Conservation (phyloP, 208 protist species). For the Trichomonas gallinae region DNA sequence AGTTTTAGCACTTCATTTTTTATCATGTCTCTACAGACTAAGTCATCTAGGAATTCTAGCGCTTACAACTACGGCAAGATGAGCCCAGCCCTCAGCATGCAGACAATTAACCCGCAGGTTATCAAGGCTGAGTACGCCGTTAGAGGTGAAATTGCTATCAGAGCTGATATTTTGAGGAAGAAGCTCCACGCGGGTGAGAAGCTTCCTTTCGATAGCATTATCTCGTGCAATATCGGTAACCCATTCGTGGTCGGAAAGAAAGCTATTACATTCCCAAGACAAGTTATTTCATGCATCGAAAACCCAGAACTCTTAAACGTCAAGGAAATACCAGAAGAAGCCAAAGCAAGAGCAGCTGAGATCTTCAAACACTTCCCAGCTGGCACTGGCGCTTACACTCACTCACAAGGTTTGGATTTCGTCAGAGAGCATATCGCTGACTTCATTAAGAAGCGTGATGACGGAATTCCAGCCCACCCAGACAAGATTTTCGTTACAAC, state of each 20-base stretch:
- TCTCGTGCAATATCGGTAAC: constrained; percentile 93
- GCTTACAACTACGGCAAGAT: not conserved
- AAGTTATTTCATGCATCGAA: constrained; percentile 58
- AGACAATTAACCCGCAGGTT: constrained; percentile 12
- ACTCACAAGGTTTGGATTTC: constrained; percentile 56
- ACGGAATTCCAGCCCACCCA: constrained; percentile 46
- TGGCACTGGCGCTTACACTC: constrained; percentile 74
- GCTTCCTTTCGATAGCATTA: constrained; percentile 62
- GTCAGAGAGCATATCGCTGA: constrained; percentile 59
- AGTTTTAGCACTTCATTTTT: not conserved
- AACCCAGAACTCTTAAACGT: constrained; percentile 47
- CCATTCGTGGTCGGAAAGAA: constrained; percentile 63
- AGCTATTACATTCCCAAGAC: constrained; percentile 81
- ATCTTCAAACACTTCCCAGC: constrained; percentile 43
- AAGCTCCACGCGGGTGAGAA: constrained; percentile 29
- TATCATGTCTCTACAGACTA: not conserved
- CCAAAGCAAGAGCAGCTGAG: constrained; percentile 58
- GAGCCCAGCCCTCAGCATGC: not conserved
- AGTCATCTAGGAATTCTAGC: not conserved
- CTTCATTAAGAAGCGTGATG: constrained; percentile 74
- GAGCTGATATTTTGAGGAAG: constrained; percentile 45
- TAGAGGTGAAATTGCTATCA: constrained; percentile 50
- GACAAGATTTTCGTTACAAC: constrained; percentile 81
- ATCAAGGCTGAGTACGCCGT: constrained; percentile 59
- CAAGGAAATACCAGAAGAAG: constrained; percentile 54